Conservation (phyloP, 768 basidiomycete species). For the Russula sp. region DNA sequence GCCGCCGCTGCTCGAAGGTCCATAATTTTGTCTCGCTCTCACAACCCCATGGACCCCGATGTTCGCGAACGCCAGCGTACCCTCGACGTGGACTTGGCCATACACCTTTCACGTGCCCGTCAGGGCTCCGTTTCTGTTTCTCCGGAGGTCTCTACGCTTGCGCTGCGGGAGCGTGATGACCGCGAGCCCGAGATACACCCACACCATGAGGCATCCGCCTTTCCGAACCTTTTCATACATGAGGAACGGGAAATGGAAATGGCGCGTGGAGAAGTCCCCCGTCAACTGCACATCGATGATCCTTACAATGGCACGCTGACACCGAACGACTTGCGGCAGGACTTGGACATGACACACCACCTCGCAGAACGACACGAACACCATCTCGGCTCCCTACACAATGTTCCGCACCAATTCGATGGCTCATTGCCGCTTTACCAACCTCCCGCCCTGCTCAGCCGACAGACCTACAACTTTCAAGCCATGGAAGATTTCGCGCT, state of each 20-base stretch:
- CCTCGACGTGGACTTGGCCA: constrained; percentile 93
- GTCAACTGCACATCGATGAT: not conserved
- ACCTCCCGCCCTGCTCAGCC: constrained; percentile 43
- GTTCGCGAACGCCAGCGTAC: constrained; percentile 83
- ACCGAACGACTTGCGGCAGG: constrained; percentile 8
- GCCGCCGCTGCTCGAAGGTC: constrained; percentile 51
- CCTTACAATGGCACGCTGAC: not conserved
- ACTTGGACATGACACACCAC: constrained; percentile 18
- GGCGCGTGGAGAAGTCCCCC: constrained; percentile 37
- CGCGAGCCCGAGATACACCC: constrained; percentile 34
- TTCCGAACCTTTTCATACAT: constrained; percentile 46
- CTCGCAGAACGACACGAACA: constrained; percentile 44
- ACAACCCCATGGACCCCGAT: constrained; percentile 69
- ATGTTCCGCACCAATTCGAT: constrained; percentile 28
- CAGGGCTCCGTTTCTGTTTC: constrained; percentile 50
- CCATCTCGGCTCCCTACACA: constrained; percentile 39
- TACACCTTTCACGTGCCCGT: constrained; percentile 71
- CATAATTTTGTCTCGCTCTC: constrained; percentile 58
- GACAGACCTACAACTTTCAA: constrained; percentile 66
- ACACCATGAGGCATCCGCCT: constrained; percentile 36
- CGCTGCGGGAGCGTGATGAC: constrained; percentile 39
- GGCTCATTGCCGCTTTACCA: constrained; percentile 70
- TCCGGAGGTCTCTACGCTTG: constrained; percentile 35
- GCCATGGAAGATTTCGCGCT: constrained; percentile 75
- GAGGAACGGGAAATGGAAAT: constrained; percentile 50